Conservation (phyloP, 768 basidiomycete species). For the Royoungia palumana region DNA sequence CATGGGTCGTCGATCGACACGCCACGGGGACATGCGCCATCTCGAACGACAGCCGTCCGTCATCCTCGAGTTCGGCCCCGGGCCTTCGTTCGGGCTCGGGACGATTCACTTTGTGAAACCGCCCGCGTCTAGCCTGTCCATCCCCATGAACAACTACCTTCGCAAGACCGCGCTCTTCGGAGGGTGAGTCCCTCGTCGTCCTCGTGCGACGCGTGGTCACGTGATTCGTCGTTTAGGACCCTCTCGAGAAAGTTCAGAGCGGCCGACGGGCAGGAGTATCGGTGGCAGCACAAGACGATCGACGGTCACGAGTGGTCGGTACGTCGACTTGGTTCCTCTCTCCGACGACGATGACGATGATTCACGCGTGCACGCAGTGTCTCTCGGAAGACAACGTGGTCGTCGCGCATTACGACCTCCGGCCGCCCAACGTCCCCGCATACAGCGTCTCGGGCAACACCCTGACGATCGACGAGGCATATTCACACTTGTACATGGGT, state of each 20-base stretch:
- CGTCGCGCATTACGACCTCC: conserved; percentile 66
- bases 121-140: conserved; percentile 35
- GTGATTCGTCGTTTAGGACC: conserved; percentile 41
- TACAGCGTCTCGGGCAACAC: conserved; percentile 63
- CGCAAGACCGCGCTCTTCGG: conserved; percentile 62
- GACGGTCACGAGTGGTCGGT: conserved; percentile 75
- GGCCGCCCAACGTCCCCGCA: conserved; percentile 49
- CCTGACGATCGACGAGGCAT: conserved; percentile 56
- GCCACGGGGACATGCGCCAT: conserved; percentile 53
- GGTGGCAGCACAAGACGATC: conserved; percentile 56
- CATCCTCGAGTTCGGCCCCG: conserved; percentile 52
- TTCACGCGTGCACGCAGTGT: conserved; percentile 39
- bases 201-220: not conserved
- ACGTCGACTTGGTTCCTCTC: conserved; percentile 30
- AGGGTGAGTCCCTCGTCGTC: conserved; percentile 42
- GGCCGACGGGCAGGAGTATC: conserved; percentile 68
- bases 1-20: conserved; percentile 63
- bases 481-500: conserved; percentile 53
- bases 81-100: conserved; percentile 53
- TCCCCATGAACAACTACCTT: conserved; percentile 65
- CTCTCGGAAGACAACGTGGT: conserved; percentile 49
- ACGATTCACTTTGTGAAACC: conserved; percentile 51
- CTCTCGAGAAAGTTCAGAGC: conserved; percentile 65
- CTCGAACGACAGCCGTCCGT: conserved; percentile 51
- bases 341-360: conserved; percentile 7